Evolutionary conservation across 2,329 filamentous ascomycete species (phyloP), one percentile per base, ranked within the genome.

Genomic region (Penicillium sp.): DNA sequence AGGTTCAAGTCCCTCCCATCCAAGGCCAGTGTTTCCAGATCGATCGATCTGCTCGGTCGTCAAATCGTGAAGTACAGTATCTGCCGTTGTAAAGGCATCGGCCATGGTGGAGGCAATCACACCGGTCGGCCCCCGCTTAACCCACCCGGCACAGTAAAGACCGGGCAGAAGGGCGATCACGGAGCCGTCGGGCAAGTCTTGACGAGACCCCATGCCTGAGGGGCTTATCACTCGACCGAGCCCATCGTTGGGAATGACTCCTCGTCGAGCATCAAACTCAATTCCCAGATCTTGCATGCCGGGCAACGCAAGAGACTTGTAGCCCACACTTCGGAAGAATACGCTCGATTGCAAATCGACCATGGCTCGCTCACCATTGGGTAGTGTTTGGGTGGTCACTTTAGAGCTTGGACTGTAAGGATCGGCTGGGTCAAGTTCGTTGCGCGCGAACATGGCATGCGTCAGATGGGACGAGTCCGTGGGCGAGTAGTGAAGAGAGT

Each of bases 71-170:
- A 80, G 80, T 53, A 98, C 86, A 3, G 85, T 82, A 64, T 96
- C 90, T 1, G 84, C 93, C 0, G 90, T 95, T 7, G 81, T 79
- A 61, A 97, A 98, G 0, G 93, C 91, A 66, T 98, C 93, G 50
- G 86, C 82, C 89, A 98, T 95, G 0, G 93, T 98, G 28, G 85
- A 90, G 1, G 91, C 91, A 66, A 98, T 98, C 3, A 97, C 90
- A 2, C 93, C 93, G 0, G 90, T 96, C 0, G 93, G 91, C 0
- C 93, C 93, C 33, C 86, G 81, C 73, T 97, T 97, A 8, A 96
- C 90, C 93, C 93, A 98, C 0, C 93, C 93, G 12, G 91, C 87
- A 56, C 90, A 95, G 70, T 98, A 98, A 27, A 95, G 69, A 0
- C 91, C 89, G 0, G 84, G 81, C 0, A 86, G 61, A 66, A 80